Evolutionary conservation across 768 basidiomycete genomes (phyloP), one percentile per base, ranked within the genome.

Genomic region (Obba rivulosa): DNA sequence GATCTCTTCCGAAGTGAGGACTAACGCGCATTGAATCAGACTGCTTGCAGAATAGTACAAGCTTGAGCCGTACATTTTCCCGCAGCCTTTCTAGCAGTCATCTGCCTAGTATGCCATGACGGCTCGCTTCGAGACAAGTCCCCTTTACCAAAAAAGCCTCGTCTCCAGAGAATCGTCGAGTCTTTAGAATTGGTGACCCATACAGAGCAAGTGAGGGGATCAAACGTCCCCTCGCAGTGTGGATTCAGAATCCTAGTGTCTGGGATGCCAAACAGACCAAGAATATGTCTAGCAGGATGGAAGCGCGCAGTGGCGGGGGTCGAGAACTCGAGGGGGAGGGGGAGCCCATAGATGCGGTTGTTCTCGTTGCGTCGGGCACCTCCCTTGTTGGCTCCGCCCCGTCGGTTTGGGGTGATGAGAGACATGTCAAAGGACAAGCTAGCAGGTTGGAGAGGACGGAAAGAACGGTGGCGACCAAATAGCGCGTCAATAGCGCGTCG

Each of bases 121-220:
- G 95, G 94, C 65, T 99, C 96, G 65, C 93, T 96, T 49, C 96
- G 69, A 35, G 91, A 94, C 45, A 99, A 71, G 62, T 88, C 87
- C 1, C 96, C 96, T 66, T 99, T 99, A 20, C 96, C 96, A 64
- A 98, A 99, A 70, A 98, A 97, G 0, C 96, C 96, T 51, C 87
- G 70, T 40, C 79, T 72, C 89, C 96, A 99, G 34, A 98, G 74
- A 4, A 84, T 68, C 54, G 73, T 73, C 38, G 81, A 80, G 62
- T 92, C 81, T 20, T 66, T 73, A 22, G 71, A 65, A 49, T 83
- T 75, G 0, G 77, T 69, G 2, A 98, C 75, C 92, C 92, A 96
- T 8, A 97, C 87, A 0, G 89, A 90, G n/a, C 82, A 81, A 14
- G 93, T 92, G 2, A 76, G 59, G 5, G 77, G 67, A 62, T 98